Evolutionary conservation across 805 yeast genomes (phyloP), one percentile per base, ranked within the genome.

Genomic region (Kazachstania viticola): DNA sequence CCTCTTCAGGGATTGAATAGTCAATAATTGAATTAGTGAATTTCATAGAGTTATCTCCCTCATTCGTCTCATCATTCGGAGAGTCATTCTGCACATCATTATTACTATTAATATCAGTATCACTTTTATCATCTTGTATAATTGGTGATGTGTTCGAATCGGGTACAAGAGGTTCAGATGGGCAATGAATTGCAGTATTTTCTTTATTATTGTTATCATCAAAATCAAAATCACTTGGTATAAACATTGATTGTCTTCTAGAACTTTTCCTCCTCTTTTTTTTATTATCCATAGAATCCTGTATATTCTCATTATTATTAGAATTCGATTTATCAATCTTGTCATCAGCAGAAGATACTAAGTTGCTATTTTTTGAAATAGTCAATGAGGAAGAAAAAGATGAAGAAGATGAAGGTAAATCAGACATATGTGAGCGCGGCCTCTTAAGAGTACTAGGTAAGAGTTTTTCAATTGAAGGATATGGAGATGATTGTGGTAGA

Each of bases 231-330:
- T 54, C 56, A n/a, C 48, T 51, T 5, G 60, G 54, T 16, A 58
- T 43, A 38, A 58, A 58, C 28, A 62, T 53, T 2, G 67, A 61
- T 34, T 62, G 63, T 39, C 68, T 55, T 42, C 68, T 49, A 4
- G 60, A 50, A 34, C 61, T 56, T 36, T 56, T 62, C 15, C 64
- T 51, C 41, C 58, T 54, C 38, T 56, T 52, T 30, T 50, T 58
- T 8, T 35, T 14, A n/a, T n/a, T 11, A 21, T 19, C 17, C 22
- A 21, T n/a, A 23, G 11, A 4, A 21, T 33, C 26, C 18, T 12
- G 9, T 32, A 13, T 2, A n/a, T 17, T 15, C 19, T 8, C 17
- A 13, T 17, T 30, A 17, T 18, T 25, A 13, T 12, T 17, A 22
- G 22, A 25, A 17, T 4, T 16, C 9, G n/a, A 11, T n/a, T 14